These are phyloP conservation scores for Cercophora samala DNA, from an alignment of 495 filamentous ascomycete species.

Conservation along the genomic window DNA sequence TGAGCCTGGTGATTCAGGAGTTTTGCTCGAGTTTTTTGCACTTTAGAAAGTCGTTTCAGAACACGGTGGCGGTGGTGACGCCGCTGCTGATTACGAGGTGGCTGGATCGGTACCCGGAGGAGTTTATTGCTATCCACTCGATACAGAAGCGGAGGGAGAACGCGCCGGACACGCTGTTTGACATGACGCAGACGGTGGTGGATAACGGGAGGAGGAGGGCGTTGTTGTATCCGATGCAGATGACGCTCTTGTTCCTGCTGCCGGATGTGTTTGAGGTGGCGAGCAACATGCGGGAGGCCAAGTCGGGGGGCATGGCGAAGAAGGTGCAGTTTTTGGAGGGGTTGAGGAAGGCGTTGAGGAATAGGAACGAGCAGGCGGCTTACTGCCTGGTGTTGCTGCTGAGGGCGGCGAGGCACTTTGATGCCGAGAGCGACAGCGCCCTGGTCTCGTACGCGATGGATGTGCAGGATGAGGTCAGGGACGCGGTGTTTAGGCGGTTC, in stretches of 20 bases:
- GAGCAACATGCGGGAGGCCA: conserved; percentile 57
- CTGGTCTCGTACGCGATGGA: conserved; percentile 63
- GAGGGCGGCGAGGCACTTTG: conserved; percentile 57
- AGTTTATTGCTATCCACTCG: conserved; percentile 59
- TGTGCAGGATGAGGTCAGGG: conserved; percentile 61
- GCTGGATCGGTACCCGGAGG: conserved; percentile 59
- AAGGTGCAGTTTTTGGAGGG: conserved; percentile 61
- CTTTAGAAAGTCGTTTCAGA: conserved; percentile 59
- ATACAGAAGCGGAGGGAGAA: conserved; percentile 56
- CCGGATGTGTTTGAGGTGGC: conserved; percentile 64
- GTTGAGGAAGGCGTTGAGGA: conserved; percentile 55
- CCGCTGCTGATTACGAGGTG: conserved; percentile 58
- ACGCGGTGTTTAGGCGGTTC: conserved; percentile 58
- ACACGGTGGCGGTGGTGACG: conserved; percentile 55
- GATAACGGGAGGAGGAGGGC: conserved; percentile 52
- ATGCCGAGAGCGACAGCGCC: conserved; percentile 56
- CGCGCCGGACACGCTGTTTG: conserved; percentile 60
- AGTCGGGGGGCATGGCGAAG: conserved; percentile 56
- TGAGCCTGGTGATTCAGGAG: conserved; percentile 58
- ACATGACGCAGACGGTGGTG: conserved; percentile 56
- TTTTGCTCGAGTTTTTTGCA: conserved; percentile 61
- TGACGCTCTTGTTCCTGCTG: conserved; percentile 55
- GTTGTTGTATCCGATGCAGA: conserved; percentile 60
- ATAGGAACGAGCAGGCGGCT: conserved; percentile 57
- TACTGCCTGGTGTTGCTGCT: conserved; percentile 59